Conservation (phyloP, 1,284 basidiomycete genomes). For the Cryptococcus sp. region DNA sequence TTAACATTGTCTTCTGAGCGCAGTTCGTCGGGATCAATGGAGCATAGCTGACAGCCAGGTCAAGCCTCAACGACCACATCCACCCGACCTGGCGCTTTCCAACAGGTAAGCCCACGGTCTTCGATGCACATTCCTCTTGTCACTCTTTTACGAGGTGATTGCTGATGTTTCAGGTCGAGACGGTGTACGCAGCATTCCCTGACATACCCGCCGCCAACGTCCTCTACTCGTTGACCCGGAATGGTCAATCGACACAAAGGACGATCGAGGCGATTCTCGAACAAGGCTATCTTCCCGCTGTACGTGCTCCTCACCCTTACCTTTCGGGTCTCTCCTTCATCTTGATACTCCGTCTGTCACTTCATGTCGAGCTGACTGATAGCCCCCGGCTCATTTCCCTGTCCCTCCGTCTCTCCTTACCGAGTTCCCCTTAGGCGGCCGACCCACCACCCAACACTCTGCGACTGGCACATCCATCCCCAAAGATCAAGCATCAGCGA, state of each 20-base stretch:
- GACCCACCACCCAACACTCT: constrained; percentile 12
- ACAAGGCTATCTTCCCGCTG: constrained; percentile 36
- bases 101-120: neutral
- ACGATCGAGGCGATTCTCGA: constrained; percentile 46
- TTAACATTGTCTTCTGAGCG: neutral
- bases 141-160: too few relatives aligned
- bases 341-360: neutral
- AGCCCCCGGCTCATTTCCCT: constrained; percentile 29
- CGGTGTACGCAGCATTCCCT: constrained; percentile 44
- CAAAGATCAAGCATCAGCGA: constrained; percentile 3
- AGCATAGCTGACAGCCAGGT: constrained; percentile 1
- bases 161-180: constrained; percentile 33
- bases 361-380: neutral
- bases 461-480: constrained; percentile 11
- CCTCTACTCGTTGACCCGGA: constrained; percentile 43
- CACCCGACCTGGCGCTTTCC: constrained; percentile 34
- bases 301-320: constrained; percentile 21
- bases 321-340: neutral
- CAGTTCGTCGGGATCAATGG: too few relatives aligned
- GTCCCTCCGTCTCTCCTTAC: constrained; percentile 29
- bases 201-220: constrained; percentile 39
- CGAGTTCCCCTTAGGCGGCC: constrained; percentile 13
- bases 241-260: constrained; percentile 39
- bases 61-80: constrained; percentile 7
- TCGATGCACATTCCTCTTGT: neutral